phyloP scores from a whole-genome alignment of 768 basidiomycete genomes.

The Tubosaeta sp. region DNA sequence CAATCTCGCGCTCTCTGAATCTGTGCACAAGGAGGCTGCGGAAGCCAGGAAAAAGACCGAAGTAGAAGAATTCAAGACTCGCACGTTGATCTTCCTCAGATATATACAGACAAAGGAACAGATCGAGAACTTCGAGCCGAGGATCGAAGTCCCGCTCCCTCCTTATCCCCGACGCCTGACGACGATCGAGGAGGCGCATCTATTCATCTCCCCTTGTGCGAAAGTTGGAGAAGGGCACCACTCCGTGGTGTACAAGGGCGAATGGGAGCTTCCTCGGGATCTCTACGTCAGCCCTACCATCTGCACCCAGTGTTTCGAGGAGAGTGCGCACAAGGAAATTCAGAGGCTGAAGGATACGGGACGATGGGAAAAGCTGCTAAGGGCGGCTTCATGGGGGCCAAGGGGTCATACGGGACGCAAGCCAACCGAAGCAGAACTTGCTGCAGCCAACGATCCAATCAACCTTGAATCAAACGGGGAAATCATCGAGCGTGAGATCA shows the following conservation, averaged over 20 bases:
- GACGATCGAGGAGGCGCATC: constrained; percentile 39
- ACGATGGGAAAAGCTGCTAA: constrained; percentile 19
- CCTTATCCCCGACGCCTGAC: constrained; percentile 19
- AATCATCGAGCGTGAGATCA: constrained; percentile 17
- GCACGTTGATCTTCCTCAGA: constrained; percentile 18
- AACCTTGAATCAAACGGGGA: constrained; percentile 5
- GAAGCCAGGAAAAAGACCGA: constrained; percentile 4
- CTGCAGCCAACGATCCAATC: not conserved
- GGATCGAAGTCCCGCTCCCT: constrained; percentile 29
- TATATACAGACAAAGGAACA: constrained; percentile 17
- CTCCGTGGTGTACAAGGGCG: constrained; percentile 47
- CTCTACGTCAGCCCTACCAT: constrained; percentile 32
- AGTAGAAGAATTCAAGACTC: constrained; percentile 9
- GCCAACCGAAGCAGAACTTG: constrained; percentile 1
- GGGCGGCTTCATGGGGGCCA: constrained; percentile 7
- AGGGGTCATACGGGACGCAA: not conserved
- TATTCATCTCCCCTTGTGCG: constrained; percentile 41
- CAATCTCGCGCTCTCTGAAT: constrained; percentile 15
- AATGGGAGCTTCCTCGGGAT: constrained; percentile 49
- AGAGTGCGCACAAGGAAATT: constrained; percentile 25
- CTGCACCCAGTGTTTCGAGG: constrained; percentile 37
- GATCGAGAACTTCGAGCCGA: constrained; percentile 23
- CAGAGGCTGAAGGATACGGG: constrained; percentile 20
- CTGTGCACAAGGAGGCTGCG: not conserved
- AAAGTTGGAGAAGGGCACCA: constrained; percentile 46